Base-by-base conservation (phyloP, 2,329 filamentous ascomycete species). In the Taxawa tesnikishii region DNA sequence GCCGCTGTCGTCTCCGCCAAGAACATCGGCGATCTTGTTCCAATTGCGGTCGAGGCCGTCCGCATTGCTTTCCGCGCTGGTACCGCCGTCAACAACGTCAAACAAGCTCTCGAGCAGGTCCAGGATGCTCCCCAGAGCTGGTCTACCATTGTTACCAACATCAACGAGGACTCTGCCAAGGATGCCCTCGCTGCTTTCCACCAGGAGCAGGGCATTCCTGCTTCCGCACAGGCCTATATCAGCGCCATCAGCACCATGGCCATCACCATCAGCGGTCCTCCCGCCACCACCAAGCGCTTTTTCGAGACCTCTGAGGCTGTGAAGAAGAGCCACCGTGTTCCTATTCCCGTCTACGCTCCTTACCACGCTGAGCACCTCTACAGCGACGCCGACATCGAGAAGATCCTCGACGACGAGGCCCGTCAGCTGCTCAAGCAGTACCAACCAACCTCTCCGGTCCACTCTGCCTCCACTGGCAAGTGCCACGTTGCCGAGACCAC, bases 41-140 rank as follows among this genome's bases (percentile, higher is more conserved):
- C 68, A 5, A 60, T 81, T 31, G 75, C 68, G 31, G 65, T 77
- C 11, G 70, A 79, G 49, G 65, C 71, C 15, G 72, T 79, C 15
- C 63, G 77, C 40, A 65, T 81, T 48, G 70, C 76, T 26, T 83
- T 82, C 59, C 67, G 75, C 39, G 67, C 68, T 11, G 77, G 76
- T 29, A 56, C 54, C 13, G 54, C 50, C 29, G 62, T 63, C 19
- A 59, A 59, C 35, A 48, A 44, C 10, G 55, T 53, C 29, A 63
- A 58, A 38, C 48, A 54, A 31, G 58, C 56, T 8, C 56, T 70
- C 15, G 64, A 74, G 41, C 69, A 75, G 31, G 55, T 61, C 21
- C 56, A 60, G 5, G 47, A 72, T 34, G 62, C 68, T 9, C 70
- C 70, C 11, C 65, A 74, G 41, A 69, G 70, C 46, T 83, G 78